These are phyloP conservation scores for Boletus coccyginus DNA, from an alignment of 768 basidiomycete species.

Conservation along the genomic window DNA sequence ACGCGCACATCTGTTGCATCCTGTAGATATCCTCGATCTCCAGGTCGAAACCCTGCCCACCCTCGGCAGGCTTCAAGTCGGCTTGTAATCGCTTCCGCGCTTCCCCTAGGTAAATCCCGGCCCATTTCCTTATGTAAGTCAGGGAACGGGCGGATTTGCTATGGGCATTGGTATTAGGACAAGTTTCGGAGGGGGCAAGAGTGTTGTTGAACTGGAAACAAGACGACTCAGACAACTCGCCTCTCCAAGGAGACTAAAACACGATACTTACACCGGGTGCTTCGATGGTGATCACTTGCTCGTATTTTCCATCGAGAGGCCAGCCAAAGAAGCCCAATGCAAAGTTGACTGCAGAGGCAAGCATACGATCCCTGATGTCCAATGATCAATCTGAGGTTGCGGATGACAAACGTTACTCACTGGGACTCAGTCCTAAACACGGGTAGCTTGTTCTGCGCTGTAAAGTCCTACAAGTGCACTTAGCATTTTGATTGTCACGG, in stretches of 20 bases:
- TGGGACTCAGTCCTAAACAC: slow-evolving; percentile 81
- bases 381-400: neutral
- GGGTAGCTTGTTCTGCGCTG: slow-evolving; percentile 56
- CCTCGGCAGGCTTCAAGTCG: slow-evolving; percentile 36
- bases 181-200: slow-evolving; percentile 81
- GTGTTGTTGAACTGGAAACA: slow-evolving; percentile 71
- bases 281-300: slow-evolving; percentile 77
- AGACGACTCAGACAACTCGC: neutral
- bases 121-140: slow-evolving; percentile 64
- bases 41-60: slow-evolving; percentile 51
- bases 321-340: slow-evolving; percentile 77
- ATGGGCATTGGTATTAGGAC: slow-evolving; percentile 54
- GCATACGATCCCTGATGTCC: slow-evolving; percentile 65
- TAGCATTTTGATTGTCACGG: slow-evolving; percentile 6
- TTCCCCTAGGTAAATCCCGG: slow-evolving; percentile 63
- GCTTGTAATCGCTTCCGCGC: slow-evolving; percentile 60
- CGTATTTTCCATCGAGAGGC: slow-evolving; percentile 69
- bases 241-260: neutral
- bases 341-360: slow-evolving; percentile 61
- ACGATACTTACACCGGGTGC: slow-evolving; percentile 45
- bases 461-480: slow-evolving; percentile 50
- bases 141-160: slow-evolving; percentile 55
- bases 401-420: slow-evolving; percentile 33
- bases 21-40: slow-evolving; percentile 67
- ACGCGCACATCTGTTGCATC: slow-evolving; percentile 82